Evolutionary conservation across 2,329 filamentous ascomycete genomes (phyloP), one percentile per base, ranked within the genome.

Genomic region (Phialophora chinensis): DNA sequence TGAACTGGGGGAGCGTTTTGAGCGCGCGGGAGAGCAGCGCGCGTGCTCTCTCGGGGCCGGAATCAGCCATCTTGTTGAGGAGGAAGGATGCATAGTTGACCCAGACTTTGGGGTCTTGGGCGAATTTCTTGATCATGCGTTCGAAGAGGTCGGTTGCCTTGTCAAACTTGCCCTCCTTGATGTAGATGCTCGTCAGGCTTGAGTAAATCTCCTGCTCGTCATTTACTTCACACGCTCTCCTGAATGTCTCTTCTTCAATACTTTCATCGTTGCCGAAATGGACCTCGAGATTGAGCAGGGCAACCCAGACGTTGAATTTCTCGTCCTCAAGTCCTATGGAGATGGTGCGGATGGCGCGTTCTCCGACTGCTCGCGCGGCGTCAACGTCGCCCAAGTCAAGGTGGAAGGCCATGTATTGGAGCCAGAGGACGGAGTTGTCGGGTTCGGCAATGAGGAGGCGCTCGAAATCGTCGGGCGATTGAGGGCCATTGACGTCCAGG

Each of bases 321-420:
- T 97, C 95, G 2, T 89, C 88, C 77, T 97, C 91, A 77, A 97
- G 93, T 29, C 91, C 88, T 68, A 96, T 92, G 78, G 92, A 91
- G 81, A 99, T 98, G 17, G 91, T 96, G 75, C 90, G 89, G 70
- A 98, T 86, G 20, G 95, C 95, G 68, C 95, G 90, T 79, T 97
- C 91, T 1, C 92, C 93, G 66, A 97, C 90, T 71, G 94, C 91
- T 57, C 94, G 88, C 12, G 95, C 93, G 79, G 93, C 95, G 68
- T 90, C 88, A 23, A 96, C 84, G 79, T 99, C 95, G 75, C 92
- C 92, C 60, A 96, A 87, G 76, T 96, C 90, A 78, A 97, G 89
- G 79, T 98, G 92, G 85, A 96, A 96, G n/a, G 93, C 93, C 92
- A 99, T 98, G 81, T 99, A 99, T 71, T 92, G 87, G 62, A 97